Percentiles rank a stretch among this genome's conserved stretches.
phyloP scores from a whole-genome alignment of 345 rosid species.

The Hibiscus trionum region DNA sequence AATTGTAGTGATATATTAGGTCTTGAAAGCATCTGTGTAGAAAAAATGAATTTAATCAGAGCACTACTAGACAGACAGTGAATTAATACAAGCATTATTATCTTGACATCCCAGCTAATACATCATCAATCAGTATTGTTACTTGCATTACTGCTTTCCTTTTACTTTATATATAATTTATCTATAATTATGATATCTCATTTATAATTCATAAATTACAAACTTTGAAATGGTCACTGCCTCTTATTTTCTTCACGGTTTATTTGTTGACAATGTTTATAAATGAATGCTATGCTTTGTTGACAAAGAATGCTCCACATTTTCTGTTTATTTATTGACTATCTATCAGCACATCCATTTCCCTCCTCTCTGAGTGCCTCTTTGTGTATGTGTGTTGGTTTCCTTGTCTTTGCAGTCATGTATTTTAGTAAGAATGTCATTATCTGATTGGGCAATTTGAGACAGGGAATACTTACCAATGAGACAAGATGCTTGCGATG shows the following conservation, averaged over 20 bases:
- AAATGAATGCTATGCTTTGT: not conserved
- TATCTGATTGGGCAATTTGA: conserved; percentile 14
- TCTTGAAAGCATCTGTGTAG: not conserved
- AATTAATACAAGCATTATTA: not conserved
- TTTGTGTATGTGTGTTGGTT: not conserved
- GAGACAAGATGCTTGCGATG: conserved; percentile 95
- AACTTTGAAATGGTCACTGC: not conserved
- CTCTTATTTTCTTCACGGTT: not conserved
- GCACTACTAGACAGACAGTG: not conserved
- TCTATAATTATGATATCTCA: not conserved
- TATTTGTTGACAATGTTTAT: not conserved
- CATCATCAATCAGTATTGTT: not conserved
- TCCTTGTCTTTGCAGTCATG: not conserved
- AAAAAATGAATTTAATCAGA: not conserved
- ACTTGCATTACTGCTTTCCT: not conserved
- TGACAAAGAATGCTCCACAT: not conserved
- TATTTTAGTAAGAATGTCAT: conserved; percentile 13
- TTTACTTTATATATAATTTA: not conserved
- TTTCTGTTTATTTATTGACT: not conserved
- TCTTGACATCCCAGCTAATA: not conserved
- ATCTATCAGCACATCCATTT: not conserved
- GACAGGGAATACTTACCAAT: conserved; percentile 92
- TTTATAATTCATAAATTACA: not conserved
- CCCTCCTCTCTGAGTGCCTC: not conserved
- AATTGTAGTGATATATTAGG: not conserved